phyloP scores from a whole-genome alignment of 2,329 filamentous ascomycete genomes.

The Diaporthe destruens region DNA sequence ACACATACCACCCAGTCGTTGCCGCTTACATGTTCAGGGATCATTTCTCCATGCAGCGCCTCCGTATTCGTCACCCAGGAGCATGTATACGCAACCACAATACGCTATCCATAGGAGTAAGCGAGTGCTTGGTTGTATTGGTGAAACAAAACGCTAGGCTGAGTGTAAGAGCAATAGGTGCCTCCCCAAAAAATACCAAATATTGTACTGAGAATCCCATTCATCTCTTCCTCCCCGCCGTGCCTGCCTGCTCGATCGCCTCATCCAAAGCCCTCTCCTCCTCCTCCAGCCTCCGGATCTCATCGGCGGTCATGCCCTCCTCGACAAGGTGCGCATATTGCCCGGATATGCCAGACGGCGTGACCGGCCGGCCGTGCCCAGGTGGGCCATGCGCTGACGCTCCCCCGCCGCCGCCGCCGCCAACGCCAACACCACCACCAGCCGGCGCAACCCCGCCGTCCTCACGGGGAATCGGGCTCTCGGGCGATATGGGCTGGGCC shows the following conservation, averaged over 20 bases:
- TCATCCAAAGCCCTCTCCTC: constrained; percentile 69
- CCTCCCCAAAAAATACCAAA: neutral
- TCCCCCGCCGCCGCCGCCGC: constrained; percentile 35
- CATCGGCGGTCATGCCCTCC: constrained; percentile 70
- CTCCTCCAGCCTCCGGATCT: constrained; percentile 67
- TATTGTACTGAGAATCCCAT: neutral
- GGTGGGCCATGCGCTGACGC: neutral
- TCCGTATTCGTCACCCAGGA: neutral
- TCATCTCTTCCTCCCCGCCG: constrained; percentile 24
- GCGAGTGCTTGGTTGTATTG: constrained; percentile 5
- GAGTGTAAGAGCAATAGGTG: neutral
- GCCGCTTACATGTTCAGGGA: neutral
- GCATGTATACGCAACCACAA: neutral
- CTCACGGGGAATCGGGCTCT: constrained; percentile 13
- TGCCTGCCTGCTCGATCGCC: constrained; percentile 63
- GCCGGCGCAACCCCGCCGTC: constrained; percentile 24
- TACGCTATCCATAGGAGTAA: neutral
- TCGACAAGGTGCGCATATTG: constrained; percentile 67
- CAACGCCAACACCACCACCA: constrained; percentile 36
- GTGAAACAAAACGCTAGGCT: constrained; percentile 14
- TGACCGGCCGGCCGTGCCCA: constrained; percentile 42
- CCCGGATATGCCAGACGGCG: constrained; percentile 51
- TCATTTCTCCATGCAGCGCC: neutral
- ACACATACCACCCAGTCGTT: too few relatives aligned
- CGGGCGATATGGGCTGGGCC: constrained; percentile 30